phyloP scores from a whole-genome alignment of 139 green algal genomes.

The Chlorella sp. region DNA sequence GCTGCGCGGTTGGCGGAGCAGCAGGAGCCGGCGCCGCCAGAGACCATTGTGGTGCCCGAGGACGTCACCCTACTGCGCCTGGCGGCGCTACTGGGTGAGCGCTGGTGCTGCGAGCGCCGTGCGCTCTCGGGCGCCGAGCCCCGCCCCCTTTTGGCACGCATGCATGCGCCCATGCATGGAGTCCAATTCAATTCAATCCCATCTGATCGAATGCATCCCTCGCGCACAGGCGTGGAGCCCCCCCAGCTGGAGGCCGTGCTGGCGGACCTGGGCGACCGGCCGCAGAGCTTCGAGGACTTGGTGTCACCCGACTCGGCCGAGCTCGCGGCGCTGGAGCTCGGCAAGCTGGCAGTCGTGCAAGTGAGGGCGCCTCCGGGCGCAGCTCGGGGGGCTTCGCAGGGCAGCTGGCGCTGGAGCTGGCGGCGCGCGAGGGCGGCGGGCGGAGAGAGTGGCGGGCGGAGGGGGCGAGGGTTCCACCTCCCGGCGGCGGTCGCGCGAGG shows the following conservation, averaged over 20 bases:
- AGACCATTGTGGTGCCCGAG: slow-evolving; percentile 33
- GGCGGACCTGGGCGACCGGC: slow-evolving; percentile 39
- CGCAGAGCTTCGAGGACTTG: slow-evolving; percentile 40
- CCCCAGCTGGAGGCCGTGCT: slow-evolving; percentile 43
- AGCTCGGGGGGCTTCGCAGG: background rate
- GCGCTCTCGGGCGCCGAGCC: too few relatives aligned
- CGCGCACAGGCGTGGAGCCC: slow-evolving; percentile 4
- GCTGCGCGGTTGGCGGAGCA: background rate
- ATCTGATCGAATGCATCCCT: too few relatives aligned
- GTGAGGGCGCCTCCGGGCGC: slow-evolving; percentile 3
- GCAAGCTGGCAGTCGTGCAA: slow-evolving; percentile 45
- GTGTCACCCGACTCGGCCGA: slow-evolving; percentile 64
- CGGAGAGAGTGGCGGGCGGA: background rate
- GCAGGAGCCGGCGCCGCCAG: background rate
- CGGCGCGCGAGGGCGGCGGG: too few relatives aligned
- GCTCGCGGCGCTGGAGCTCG: slow-evolving; percentile 72
- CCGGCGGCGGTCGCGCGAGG: too few relatives aligned
- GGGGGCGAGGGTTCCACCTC: too few relatives aligned
- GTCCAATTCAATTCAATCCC: too few relatives aligned
- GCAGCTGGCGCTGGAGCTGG: too few relatives aligned
- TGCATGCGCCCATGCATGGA: too few relatives aligned
- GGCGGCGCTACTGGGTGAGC: slow-evolving; percentile 46
- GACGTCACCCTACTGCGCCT: slow-evolving; percentile 49
- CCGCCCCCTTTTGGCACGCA: too few relatives aligned
- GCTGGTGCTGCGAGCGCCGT: too few relatives aligned